A percentile compares a stretch with the other conserved stretches of the same genome.
Conservation (phyloP, 805 yeast species). For the Yamadazyma phyllophila region DNA sequence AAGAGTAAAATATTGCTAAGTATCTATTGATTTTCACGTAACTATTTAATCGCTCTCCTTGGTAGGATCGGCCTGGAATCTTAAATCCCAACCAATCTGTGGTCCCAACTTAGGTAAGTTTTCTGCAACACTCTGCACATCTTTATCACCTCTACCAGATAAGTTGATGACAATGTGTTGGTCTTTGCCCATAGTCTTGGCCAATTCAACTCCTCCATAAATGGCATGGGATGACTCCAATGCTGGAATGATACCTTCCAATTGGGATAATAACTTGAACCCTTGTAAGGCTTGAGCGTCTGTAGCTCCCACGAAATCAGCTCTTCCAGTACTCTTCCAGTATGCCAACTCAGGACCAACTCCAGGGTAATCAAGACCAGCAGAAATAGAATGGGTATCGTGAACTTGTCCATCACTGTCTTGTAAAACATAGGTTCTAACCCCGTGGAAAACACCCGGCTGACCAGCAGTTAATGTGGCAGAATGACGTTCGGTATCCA, state of each 20-base stretch:
- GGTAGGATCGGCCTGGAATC: slow-evolving; percentile 64
- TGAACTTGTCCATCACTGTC: slow-evolving; percentile 92
- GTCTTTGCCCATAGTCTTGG: slow-evolving; percentile 75
- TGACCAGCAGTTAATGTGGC: slow-evolving; percentile 94
- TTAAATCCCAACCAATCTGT: slow-evolving; percentile 90
- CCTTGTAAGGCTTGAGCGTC: slow-evolving; percentile 95
- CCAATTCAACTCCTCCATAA: slow-evolving; percentile 84
- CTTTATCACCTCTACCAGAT: slow-evolving; percentile 99
- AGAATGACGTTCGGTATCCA: slow-evolving; percentile 84
- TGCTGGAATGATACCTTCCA: slow-evolving; percentile 98
- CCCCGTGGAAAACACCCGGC: slow-evolving; percentile 99
- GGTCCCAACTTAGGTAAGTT: slow-evolving; percentile 87
- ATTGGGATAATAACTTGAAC: slow-evolving; percentile 80
- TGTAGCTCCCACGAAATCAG: slow-evolving; percentile 84
- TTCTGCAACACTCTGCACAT: slow-evolving; percentile 97
- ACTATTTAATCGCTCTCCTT: slow-evolving; percentile 18
- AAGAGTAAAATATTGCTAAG: too few relatives aligned
- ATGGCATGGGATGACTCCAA: slow-evolving; percentile 97
- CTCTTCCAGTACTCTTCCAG: slow-evolving; percentile 95
- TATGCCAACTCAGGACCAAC: slow-evolving; percentile 97
- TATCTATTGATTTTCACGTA: too few relatives aligned
- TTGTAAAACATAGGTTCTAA: slow-evolving; percentile 89
- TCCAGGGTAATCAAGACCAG: slow-evolving; percentile 98
- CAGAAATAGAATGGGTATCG: slow-evolving; percentile 97
- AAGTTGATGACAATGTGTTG: slow-evolving; percentile 83